Evolutionary conservation across 192 early-diverging fungal species (phyloP).

Genomic region (Backusella psychrophila): DNA sequence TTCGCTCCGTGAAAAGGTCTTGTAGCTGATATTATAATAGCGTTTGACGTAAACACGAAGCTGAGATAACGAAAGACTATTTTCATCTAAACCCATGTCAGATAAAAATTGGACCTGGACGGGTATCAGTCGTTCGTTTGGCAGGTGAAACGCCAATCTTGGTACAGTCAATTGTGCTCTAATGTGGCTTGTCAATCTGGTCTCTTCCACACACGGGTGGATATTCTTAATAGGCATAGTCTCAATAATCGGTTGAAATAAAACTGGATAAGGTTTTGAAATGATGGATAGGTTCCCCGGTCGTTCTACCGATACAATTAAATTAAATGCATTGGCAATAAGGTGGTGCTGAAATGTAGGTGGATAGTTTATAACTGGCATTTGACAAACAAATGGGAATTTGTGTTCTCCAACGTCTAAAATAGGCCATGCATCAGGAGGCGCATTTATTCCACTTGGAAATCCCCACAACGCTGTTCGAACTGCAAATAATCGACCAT

Average conservation of each 20-base stretch:
- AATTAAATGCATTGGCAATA: conserved; percentile 11
- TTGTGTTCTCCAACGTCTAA: conserved; percentile 19
- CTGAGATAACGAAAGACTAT: neutral
- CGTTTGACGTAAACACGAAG: conserved; percentile 10
- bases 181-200: neutral
- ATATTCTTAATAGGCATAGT: conserved; percentile 10
- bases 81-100: neutral
- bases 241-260: conserved; percentile 12
- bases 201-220: neutral
- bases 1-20: conserved; percentile 21
- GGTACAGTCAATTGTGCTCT: conserved; percentile 1
- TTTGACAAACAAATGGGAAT: conserved; percentile 28
- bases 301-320: conserved; percentile 16
- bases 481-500: conserved; percentile 28
- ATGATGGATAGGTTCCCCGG: neutral
- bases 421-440: conserved; percentile 12
- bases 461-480: conserved; percentile 20
- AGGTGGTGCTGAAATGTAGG: conserved; percentile 22
- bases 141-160: conserved; percentile 1
- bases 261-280: neutral
- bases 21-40: conserved; percentile 7
- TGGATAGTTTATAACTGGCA: conserved; percentile 34
- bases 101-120: neutral
- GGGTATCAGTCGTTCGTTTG: neutral
- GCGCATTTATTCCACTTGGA: neutral